Evolutionary conservation across 106 monocot genomes (phyloP).

Genomic region (Acorus gramineus): DNA sequence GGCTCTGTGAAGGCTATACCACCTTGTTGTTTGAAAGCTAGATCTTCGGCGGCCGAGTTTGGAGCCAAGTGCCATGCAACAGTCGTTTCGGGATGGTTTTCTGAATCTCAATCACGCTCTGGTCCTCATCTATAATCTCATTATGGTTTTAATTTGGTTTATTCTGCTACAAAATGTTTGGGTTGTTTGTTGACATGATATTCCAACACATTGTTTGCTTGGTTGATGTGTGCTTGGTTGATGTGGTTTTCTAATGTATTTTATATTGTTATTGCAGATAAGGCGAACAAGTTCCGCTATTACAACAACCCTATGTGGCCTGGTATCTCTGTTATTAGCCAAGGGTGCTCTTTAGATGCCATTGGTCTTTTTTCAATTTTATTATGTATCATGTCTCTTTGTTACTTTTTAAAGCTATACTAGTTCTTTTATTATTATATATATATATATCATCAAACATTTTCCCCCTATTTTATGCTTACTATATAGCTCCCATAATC

Average conservation of each 20-base stretch:
- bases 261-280: slow-evolving; percentile 29
- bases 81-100: slow-evolving; percentile 50
- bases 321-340: slow-evolving; percentile 26
- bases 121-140: slow-evolving; percentile 10
- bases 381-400: too few relatives aligned
- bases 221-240: not conserved
- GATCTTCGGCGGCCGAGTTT: slow-evolving; percentile 21
- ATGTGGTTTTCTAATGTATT: slow-evolving; percentile 4
- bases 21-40: slow-evolving; percentile 48
- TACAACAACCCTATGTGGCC: slow-evolving; percentile 98
- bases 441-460: too few relatives aligned
- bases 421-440: too few relatives aligned
- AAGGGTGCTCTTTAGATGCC: too few relatives aligned
- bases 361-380: not conserved
- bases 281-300: slow-evolving; percentile 28
- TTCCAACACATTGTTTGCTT: not conserved
- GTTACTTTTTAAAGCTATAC: too few relatives aligned
- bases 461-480: too few relatives aligned
- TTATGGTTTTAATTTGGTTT: too few relatives aligned
- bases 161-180: too few relatives aligned
- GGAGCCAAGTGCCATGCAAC: slow-evolving; percentile 47
- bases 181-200: too few relatives aligned
- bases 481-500: too few relatives aligned
- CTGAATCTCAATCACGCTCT: slow-evolving; percentile 1
- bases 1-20: slow-evolving; percentile 11